Evolutionary conservation across 495 filamentous ascomycete species (phyloP), one percentile per base, ranked within the genome.

Genomic region (Tuber brumale): DNA sequence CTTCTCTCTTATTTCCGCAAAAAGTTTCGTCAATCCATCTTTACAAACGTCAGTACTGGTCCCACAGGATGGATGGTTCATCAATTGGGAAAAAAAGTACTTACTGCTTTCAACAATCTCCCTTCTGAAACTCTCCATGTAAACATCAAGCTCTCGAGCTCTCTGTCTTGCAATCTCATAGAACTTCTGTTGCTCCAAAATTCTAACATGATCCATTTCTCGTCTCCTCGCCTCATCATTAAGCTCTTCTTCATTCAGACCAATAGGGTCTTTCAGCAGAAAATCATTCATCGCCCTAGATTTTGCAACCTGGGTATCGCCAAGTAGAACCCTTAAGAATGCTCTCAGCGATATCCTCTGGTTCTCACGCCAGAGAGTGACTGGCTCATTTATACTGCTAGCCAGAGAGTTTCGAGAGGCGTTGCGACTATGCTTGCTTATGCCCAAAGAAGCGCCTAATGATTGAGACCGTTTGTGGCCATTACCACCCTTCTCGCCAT

Each of bases 101-200:
- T 83, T 88, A 95, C 90, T 95, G 85, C 86, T 86, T 83, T 93
- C 91, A 43, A 93, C 91, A 81, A 93, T 91, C 77, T 92, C 90
- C 72, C 90, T 85, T 69, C 91, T 86, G 83, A 93, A 93, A 48
- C 88, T 89, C 85, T 99, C 95, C 95, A 99, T 99, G 82, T 97
- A 97, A 12, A 97, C 92, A 85, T 99, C 96, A 71, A 99, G 84
- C 81, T 97, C 96, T 5, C 91, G 90, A 21, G 95, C 95, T 72
- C 95, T 91, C 83, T 94, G 90, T 76, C 93, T 86, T 3, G 95
- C 95, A 83, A 99, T 93, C 82, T 99, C 94, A 85, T 97, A 99
- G 84, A 99, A 99, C 73, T 88, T 88, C 84, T 89, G 91, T 83
- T 98, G 95, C 84, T 99, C 95, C 81, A 96, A 92, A 39, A 98